Evolutionary conservation across 2,329 filamentous ascomycete genomes (phyloP), one percentile per base, ranked within the genome.

Genomic region (Calcarisporium arbuscula): DNA sequence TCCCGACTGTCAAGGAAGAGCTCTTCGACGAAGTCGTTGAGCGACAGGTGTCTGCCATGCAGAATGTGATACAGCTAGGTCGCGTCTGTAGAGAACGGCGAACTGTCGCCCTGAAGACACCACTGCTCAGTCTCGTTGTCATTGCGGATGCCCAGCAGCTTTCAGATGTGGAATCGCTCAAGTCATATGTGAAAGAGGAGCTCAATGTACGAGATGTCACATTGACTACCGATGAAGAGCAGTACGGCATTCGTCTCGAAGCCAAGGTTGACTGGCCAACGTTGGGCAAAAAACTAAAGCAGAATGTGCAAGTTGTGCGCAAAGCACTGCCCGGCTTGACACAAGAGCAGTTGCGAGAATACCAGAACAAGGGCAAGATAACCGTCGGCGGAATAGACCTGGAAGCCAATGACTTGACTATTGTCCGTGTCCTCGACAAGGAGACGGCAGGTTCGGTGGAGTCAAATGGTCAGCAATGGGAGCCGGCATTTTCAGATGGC

Each of bases 221-320:
- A n/a, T 67, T 94, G 37, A 86, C 84, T 5, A 80, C 74, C 11
- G 84, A 94, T 45, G 87, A 94, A 60, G 79, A 77, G 35, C 82
- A 81, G 54, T 92, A 94, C 65, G 82, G 85, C 33, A 85, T 94
- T 23, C 78, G 85, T 53, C 90, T 94, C 59, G 83, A 82, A 41
- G 83, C 86, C 6, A 74, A 74, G 31, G 86, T 85, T 8, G 87
- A 95, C 58, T 94, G 88, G 80, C 85, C 88, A 16, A 82, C 82
- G 4, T 70, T 95, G 9, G 88, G 88, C 41, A 92, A 92, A 74
- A 94, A 94, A 67, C 72, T 94, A 47, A 92, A 90, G 71, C 92
- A 92, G 62, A 85, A 94, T 52, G 81, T 84, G 27, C 77, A 82
- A 49, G 84, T 81, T 58, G 85, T 94, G 44, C 88, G 88, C 66